Conservation (phyloP, 2,329 filamentous ascomycete species). For the Verticillium dahliae region DNA sequence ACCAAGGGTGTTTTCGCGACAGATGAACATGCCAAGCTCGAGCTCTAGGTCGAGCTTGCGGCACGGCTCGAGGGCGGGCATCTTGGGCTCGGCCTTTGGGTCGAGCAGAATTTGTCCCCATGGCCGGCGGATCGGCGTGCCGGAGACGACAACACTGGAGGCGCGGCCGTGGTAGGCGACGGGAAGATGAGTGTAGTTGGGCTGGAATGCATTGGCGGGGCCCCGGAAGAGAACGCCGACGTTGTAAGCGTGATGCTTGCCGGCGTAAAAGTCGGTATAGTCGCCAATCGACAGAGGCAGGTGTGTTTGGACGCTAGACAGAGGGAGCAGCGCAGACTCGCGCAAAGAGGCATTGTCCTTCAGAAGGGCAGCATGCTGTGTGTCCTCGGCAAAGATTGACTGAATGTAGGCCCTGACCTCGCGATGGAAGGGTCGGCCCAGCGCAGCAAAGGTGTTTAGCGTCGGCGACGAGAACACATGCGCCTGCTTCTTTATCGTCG, state of each 20-base stretch:
- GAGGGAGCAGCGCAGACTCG: slow-evolving; percentile 18
- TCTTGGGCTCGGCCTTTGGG: slow-evolving; percentile 43
- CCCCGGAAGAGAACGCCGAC: slow-evolving; percentile 69
- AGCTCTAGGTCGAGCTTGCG: slow-evolving; percentile 68
- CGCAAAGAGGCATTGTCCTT: slow-evolving; percentile 27
- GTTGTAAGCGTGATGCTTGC: slow-evolving; percentile 67
- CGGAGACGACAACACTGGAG: slow-evolving; percentile 68
- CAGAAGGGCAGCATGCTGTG: slow-evolving; percentile 26
- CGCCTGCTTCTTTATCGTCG: slow-evolving; percentile 17
- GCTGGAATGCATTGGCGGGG: slow-evolving; percentile 65
- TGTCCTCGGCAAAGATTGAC: slow-evolving; percentile 50
- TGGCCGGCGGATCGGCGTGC: slow-evolving; percentile 65
- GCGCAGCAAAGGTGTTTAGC: slow-evolving; percentile 63
- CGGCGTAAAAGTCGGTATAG: slow-evolving; percentile 82
- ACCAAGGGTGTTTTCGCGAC: slow-evolving; percentile 60
- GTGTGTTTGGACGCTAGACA: slow-evolving; percentile 53
- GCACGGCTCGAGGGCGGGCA: slow-evolving; percentile 52
- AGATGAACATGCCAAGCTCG: slow-evolving; percentile 71
- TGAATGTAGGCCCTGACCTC: slow-evolving; percentile 66
- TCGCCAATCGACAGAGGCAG: slow-evolving; percentile 73
- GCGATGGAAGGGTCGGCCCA: slow-evolving; percentile 63
- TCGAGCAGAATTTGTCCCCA: slow-evolving; percentile 62
- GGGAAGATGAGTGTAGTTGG: slow-evolving; percentile 75
- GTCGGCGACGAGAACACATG: slow-evolving; percentile 37
- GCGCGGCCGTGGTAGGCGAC: slow-evolving; percentile 78